Base-by-base conservation (phyloP, 768 basidiomycete species). In the Pulveroboletus sp. region DNA sequence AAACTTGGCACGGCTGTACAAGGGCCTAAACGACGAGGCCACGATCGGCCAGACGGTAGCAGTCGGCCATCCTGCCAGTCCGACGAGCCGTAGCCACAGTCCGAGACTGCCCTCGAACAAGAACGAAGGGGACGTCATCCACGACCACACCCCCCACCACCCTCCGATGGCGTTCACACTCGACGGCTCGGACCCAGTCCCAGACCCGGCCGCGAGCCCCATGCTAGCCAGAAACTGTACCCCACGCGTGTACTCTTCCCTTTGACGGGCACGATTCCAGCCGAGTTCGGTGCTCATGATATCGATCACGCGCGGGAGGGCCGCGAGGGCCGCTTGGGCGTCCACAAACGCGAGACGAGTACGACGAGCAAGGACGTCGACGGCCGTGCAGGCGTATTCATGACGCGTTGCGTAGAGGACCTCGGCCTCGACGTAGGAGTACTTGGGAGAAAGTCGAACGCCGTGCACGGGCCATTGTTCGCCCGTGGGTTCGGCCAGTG, bases 271-370 rank as follows among this genome's bases (percentile, higher is more conserved):
- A 26, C 69, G 66, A 52, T 77, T 76, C 95, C 95, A 99, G 11
- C 76, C 73, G 6, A 94, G 77, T 63, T 97, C 93, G 14, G 78
- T 78, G 5, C 81, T 80, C 93, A 97, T 95, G 67, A 96, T 87
- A 50, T 91, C 89, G 53, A 95, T 83, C 43, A 99, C 85, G 28
- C 79, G 78, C 3, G 94, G 93, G 44, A 99, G 82, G 0, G 86
- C 82, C 27, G 86, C 82, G 30, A 94, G 78, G 0, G 95, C 86
- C 1, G 87, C 88, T 50, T 86, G 84, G 0, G 84, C 86, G 66
- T 96, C 93, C 57, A 98, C 82, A 80, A 97, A 98, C 8, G 89
- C 84, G 27, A 99, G 78, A n/a, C 95, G 86, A 9, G 89, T 88
- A 51, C 94, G 85, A 1, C 95, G 86, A 2, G 91, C 90, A 63